A percentile compares a stretch with the other conserved stretches of the same genome.
Evolutionary conservation across 805 yeast species (phyloP).

Genomic region (Hanseniaspora occidentalis): DNA sequence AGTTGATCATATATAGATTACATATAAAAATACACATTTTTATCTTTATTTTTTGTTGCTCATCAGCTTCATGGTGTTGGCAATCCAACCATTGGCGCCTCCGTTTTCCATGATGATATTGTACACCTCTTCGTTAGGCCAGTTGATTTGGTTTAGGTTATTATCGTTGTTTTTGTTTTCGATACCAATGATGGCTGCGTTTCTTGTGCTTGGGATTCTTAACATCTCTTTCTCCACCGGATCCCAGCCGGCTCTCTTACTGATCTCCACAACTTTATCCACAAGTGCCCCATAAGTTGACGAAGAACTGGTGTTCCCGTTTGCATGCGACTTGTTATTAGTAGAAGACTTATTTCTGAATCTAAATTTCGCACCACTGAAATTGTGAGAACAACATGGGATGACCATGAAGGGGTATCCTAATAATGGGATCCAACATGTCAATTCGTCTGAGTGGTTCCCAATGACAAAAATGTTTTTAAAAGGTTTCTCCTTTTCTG

Average conservation of each 20-base stretch:
- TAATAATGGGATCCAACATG: constrained; percentile 88
- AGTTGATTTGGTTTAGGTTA: constrained; percentile 1
- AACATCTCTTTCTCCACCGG: constrained; percentile 68
- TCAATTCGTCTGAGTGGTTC: constrained; percentile 88
- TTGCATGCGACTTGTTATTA: constrained; percentile 8
- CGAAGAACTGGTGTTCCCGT: constrained; percentile 12
- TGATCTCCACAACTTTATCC: constrained; percentile 66
- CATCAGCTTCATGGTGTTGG: constrained; percentile 60
- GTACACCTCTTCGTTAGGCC: constrained; percentile 30
- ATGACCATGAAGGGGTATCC: constrained; percentile 83
- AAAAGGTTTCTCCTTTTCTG: neutral
- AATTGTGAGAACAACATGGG: constrained; percentile 88
- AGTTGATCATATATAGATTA: too few relatives aligned
- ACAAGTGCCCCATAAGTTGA: constrained; percentile 81
- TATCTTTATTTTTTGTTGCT: constrained; percentile 10
- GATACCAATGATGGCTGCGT: constrained; percentile 76
- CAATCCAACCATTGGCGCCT: constrained; percentile 87
- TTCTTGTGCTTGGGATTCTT: constrained; percentile 88
- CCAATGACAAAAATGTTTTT: constrained; percentile 74
- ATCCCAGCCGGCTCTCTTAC: constrained; percentile 67
- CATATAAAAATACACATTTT: too few relatives aligned
- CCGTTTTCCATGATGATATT: constrained; percentile 67
- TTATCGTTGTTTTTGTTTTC: constrained; percentile 19
- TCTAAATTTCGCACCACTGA: constrained; percentile 64
- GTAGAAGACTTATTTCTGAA: constrained; percentile 22